Base-by-base conservation (phyloP, 2,329 filamentous ascomycete species). In the Berkeleyomyces rouxiae region DNA sequence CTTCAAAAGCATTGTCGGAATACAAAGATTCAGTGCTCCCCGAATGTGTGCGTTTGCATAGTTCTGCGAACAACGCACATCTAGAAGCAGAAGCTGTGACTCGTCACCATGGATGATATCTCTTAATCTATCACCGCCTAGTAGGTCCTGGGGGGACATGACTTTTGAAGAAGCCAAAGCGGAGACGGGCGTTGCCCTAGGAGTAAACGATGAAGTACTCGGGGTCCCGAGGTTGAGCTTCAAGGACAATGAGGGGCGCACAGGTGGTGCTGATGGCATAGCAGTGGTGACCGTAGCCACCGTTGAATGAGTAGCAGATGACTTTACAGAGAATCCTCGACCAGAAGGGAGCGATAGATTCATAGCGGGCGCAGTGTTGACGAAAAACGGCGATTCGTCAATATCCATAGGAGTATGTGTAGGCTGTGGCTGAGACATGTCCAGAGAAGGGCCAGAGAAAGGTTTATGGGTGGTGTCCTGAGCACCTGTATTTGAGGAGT, bases 1-100 rank as follows among this genome's bases (percentile, higher is more conserved):
- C 73, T 97, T 97, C 16, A 99, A 75, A 11, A 99, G 76, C 0
- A 92, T 97, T 0, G 93, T 97, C 0, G 93, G 93, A 65, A 97
- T 95, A 70, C 93, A 97, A 4, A 99, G 77, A 70, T 95, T 97
- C 40, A 99, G 75, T 0, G 92, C 89, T n/a, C 86, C 85, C 59
- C 79, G 76, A 62, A 97, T 87, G 39, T 88, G 83, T 31, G 87
- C 85, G 55, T 82, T 79, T 0, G 84, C 81, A 70, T 87, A 96
- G 67, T 92, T 89, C 23, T 90, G 90, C 37, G 86, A 88, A 0
- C 95, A 90, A 46, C 93, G 83, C 31, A 97, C 81, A 71, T 99
- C 93, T 40, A 99, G 75, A 0, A 88, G 67, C 0, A 77, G 74
- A 6, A 73, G 69, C 7, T 73, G 68, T 2, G 69, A 67, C 2